Percentiles rank a stretch among this genome's conserved stretches.
Evolutionary conservation across 2,329 filamentous ascomycete genomes (phyloP).

Genomic region (Leptodontidium sp.): DNA sequence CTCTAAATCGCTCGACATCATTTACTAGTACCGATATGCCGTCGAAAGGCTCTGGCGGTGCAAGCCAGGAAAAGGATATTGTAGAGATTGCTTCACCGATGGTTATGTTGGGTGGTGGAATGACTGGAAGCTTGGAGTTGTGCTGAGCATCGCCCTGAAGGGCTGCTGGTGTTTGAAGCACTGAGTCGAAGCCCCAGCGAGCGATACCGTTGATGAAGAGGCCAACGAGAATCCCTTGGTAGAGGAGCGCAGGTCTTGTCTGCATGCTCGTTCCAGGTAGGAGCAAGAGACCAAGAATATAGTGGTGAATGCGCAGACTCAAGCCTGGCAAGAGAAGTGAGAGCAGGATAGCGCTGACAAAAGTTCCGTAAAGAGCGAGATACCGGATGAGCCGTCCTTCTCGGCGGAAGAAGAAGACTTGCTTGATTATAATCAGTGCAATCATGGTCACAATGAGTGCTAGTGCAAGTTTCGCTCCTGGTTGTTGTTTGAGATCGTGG

Average conservation of each 20-base stretch:
- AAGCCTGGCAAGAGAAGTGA: slow-evolving; percentile 78
- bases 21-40: slow-evolving; percentile 85
- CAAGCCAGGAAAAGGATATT: slow-evolving; percentile 46
- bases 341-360: slow-evolving; percentile 72
- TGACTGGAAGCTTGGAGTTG: slow-evolving; percentile 66
- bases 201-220: slow-evolving; percentile 95
- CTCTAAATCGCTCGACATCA: slow-evolving; percentile 82
- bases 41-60: slow-evolving; percentile 65
- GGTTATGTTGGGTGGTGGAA: slow-evolving; percentile 57
- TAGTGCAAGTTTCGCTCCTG: slow-evolving; percentile 85
- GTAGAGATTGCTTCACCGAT: slow-evolving; percentile 58
- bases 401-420: slow-evolving; percentile 86
- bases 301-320: slow-evolving; percentile 91
- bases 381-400: slow-evolving; percentile 83
- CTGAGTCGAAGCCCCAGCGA: slow-evolving; percentile 89
- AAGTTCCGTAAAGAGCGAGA: slow-evolving; percentile 77
- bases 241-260: slow-evolving; percentile 82
- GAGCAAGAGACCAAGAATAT: slow-evolving; percentile 86
- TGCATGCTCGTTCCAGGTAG: slow-evolving; percentile 90
- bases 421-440: slow-evolving; percentile 71
- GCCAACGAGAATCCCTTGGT: slow-evolving; percentile 88
- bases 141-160: slow-evolving; percentile 74
- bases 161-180: slow-evolving; percentile 81
- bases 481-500: slow-evolving; percentile 88
- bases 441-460: slow-evolving; percentile 79